Percentiles rank a stretch among this genome's conserved stretches.
Evolutionary conservation across 106 monocot genomes (phyloP).

Genomic region (Dioscorea dumetorum): DNA sequence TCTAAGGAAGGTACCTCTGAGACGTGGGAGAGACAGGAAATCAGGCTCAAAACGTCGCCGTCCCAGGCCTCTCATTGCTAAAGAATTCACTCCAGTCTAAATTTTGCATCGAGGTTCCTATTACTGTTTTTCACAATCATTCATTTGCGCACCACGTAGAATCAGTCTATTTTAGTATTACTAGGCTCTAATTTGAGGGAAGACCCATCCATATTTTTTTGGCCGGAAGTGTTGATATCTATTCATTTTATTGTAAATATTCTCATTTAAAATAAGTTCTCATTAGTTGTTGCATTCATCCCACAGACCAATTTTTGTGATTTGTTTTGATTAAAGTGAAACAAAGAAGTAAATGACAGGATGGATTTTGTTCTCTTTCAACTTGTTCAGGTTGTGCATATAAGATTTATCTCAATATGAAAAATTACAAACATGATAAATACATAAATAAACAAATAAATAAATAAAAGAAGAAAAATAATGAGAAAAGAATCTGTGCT

Average conservation of each 20-base stretch:
- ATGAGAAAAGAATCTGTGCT: too few relatives aligned
- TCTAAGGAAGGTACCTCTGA: neutral
- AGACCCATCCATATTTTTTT: neutral
- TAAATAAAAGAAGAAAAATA: too few relatives aligned
- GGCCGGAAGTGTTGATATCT: neutral
- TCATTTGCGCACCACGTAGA: neutral
- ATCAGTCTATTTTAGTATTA: neutral
- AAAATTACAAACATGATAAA: too few relatives aligned
- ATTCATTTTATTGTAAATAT: neutral
- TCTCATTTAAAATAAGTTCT: neutral
- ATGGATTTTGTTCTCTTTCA: neutral
- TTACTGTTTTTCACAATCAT: neutral
- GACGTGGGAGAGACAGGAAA: conserved; percentile 13
- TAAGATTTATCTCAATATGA: too few relatives aligned
- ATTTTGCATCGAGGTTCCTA: neutral
- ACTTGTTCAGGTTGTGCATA: neutral
- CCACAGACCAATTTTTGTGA: too few relatives aligned
- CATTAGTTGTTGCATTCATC: neutral
- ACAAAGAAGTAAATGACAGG: neutral
- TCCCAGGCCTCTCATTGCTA: neutral
- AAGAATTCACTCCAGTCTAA: neutral
- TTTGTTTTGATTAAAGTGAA: neutral
- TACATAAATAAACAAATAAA: too few relatives aligned
- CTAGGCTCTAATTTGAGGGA: neutral
- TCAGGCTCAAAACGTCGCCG: conserved; percentile 21